Base-by-base conservation (phyloP, 768 basidiomycete genomes). In the Suillus hirtellus region DNA sequence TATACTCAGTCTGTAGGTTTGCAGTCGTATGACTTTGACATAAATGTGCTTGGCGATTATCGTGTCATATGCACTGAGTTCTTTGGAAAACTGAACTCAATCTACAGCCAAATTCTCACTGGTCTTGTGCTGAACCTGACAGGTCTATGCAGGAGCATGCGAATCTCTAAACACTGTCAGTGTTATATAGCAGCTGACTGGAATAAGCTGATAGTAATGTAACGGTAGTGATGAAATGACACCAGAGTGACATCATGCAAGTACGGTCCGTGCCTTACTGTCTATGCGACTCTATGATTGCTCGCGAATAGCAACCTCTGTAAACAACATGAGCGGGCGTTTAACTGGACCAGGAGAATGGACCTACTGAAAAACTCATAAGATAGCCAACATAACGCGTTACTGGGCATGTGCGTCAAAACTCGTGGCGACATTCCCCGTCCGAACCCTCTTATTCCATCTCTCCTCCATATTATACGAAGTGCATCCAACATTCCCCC, bases 361-460 rank as follows among this genome's bases (percentile, higher is more conserved):
- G 59, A 88, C 95, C 79, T 74, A 96, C 95, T 97, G 85, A 97
- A 97, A 79, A 96, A 97, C 77, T 98, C 96, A 72, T 98, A 96
- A 60, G 95, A 96, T 74, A 96, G 80, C 97, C 96, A 99, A 77
- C 93, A 96, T 56, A 99, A 81, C 11, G 97, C 97, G 60, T 96
- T 97, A 73, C 93, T 95, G 7, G 97, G 97, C 88, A 98, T 93
- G 70, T 92, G 93, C 31, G 96, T 96, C 75, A 99, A 78, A 59
- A 99, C 88, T 53, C 97, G 86, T 8, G 97, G 97, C 60, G 93
- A 84, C 69, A 99, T 78, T 31, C 97, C 97, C 68, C 97, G 82
- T 60, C 82, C 80, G 71, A 99, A 94, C 0, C 97, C 97, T 71
- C 81, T 89, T 31, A 90, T 52, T 7, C 97, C 96, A 65, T 99